phyloP scores from a whole-genome alignment of 495 filamentous ascomycete species.

The Lepraria neglecta region DNA sequence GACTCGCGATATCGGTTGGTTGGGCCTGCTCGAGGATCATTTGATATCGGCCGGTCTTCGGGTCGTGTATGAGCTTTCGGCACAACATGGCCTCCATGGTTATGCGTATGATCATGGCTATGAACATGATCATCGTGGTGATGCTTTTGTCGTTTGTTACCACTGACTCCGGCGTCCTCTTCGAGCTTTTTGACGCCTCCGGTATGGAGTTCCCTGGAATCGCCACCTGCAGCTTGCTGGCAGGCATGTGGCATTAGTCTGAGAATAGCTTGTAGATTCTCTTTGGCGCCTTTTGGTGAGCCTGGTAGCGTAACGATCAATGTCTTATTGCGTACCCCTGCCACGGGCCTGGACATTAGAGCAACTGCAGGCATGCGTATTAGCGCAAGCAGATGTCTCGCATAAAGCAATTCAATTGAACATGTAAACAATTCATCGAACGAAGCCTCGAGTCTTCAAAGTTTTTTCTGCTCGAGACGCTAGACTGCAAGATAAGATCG shows the following conservation, averaged over 20 bases:
- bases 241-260: conserved; percentile 92
- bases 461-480: neutral
- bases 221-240: conserved; percentile 72
- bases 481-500: neutral
- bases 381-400: conserved; percentile 20
- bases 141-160: conserved; percentile 32
- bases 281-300: conserved; percentile 91
- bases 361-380: conserved; percentile 54
- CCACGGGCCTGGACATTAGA: conserved; percentile 94
- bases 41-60: conserved; percentile 58
- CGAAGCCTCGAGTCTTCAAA: no score
- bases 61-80: conserved; percentile 67
- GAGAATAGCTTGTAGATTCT: conserved; percentile 88
- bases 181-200: conserved; percentile 82
- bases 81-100: conserved; percentile 48
- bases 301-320: conserved; percentile 89
- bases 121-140: conserved; percentile 50
- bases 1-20: conserved; percentile 71
- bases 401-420: neutral
- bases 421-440: neutral
- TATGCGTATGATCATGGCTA: conserved; percentile 47
- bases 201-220: conserved; percentile 73
- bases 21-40: conserved; percentile 75
- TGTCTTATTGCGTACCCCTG: conserved; percentile 76
- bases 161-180: conserved; percentile 64